These are phyloP conservation scores for Taxawa tesnikishii DNA, from an alignment of 2,329 filamentous ascomycete species.

Conservation along the genomic window DNA sequence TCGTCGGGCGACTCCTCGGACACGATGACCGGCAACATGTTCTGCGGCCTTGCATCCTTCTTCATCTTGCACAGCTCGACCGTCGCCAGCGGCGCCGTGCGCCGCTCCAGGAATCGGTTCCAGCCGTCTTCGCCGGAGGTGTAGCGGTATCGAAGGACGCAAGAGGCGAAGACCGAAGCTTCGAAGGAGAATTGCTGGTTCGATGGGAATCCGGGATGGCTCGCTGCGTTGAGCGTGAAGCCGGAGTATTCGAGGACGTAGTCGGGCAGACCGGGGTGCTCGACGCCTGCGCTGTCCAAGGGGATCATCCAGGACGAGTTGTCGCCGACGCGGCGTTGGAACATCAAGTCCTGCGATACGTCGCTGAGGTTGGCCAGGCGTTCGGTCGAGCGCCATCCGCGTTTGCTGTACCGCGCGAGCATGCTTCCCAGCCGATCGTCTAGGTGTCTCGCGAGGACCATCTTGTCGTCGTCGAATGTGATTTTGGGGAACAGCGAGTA, in stretches of 20 bases:
- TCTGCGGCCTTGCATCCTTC: neutral
- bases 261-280: constrained; percentile 1
- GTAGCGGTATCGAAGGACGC: constrained; percentile 4
- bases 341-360: neutral
- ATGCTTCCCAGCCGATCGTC: constrained; percentile 3
- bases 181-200: constrained; percentile 3
- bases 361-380: neutral
- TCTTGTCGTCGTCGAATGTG: constrained; percentile 3
- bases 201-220: neutral
- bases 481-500: constrained; percentile 6
- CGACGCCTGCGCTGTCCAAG: constrained; percentile 1
- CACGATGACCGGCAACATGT: neutral
- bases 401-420: constrained; percentile 1
- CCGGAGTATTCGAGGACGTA: constrained; percentile 2
- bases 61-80: constrained; percentile 2
- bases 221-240: constrained; percentile 2
- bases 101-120: constrained; percentile 1
- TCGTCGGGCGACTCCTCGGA: neutral
- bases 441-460: constrained; percentile 2
- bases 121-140: constrained; percentile 2
- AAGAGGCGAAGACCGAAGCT: constrained; percentile 3
- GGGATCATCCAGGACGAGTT: constrained; percentile 2
- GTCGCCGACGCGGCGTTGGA: constrained; percentile 3
- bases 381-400: constrained; percentile 3
- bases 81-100: constrained; percentile 1